phyloP scores from a whole-genome alignment of 352 stramenopile species.

The Globisporangium mamillatum region DNA sequence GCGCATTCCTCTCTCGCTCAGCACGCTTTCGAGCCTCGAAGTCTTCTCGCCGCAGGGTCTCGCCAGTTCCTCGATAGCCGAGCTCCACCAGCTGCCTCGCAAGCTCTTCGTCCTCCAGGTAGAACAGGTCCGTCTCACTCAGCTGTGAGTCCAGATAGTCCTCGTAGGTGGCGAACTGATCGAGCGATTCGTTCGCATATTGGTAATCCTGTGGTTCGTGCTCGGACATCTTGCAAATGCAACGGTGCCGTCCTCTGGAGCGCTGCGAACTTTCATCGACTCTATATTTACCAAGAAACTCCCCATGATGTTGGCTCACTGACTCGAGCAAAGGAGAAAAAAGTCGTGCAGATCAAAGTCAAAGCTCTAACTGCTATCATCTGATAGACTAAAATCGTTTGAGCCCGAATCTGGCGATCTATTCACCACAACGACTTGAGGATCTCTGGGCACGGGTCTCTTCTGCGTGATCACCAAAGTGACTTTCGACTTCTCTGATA shows the following conservation, averaged over 20 bases:
- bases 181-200: conserved; percentile 79
- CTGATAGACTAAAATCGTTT: conserved; percentile 19
- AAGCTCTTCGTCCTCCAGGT: conserved; percentile 92
- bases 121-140: conserved; percentile 92
- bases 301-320: neutral
- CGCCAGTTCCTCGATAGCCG: conserved; percentile 90
- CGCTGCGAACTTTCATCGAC: neutral
- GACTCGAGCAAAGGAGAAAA: neutral
- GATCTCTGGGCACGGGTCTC: neutral
- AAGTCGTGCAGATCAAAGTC: neutral
- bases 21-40: conserved; percentile 91
- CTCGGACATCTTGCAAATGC: conserved; percentile 33
- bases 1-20: conserved; percentile 82
- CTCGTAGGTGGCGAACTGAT: conserved; percentile 92
- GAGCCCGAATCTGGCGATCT: conserved; percentile 7
- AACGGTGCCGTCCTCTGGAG: neutral
- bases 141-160: conserved; percentile 94
- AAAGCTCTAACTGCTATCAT: conserved; percentile 15
- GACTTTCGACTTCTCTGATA: neutral
- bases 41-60: conserved; percentile 90
- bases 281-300: conserved; percentile 11
- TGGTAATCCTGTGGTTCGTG: conserved; percentile 61
- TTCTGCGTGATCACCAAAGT: neutral
- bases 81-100: conserved; percentile 92
- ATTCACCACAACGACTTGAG: neutral